Percentiles rank a stretch among this genome's conserved stretches.
phyloP scores from a whole-genome alignment of 352 stramenopile species.

The Lagenidium sp. region DNA sequence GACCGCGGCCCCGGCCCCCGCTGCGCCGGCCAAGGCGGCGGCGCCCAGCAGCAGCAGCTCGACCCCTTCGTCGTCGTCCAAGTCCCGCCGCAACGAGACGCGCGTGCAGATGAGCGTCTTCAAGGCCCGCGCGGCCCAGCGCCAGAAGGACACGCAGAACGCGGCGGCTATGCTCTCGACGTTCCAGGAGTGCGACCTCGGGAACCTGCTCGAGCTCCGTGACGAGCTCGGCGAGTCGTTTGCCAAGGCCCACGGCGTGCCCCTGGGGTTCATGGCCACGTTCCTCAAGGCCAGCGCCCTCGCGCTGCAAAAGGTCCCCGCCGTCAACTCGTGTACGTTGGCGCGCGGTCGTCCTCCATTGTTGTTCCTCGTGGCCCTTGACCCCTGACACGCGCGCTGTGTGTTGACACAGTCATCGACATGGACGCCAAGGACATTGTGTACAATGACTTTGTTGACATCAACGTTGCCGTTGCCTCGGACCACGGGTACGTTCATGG shows the following conservation, averaged over 20 bases:
- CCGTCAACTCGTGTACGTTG: slow-evolving; percentile 93
- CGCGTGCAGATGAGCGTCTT: slow-evolving; percentile 95
- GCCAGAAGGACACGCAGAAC: slow-evolving; percentile 98
- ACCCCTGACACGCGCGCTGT: no score
- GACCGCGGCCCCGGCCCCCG: slow-evolving; percentile 18
- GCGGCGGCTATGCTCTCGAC: slow-evolving; percentile 97
- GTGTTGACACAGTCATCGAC: slow-evolving; percentile 94
- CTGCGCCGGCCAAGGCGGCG: slow-evolving; percentile 14
- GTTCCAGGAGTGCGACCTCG: slow-evolving; percentile 98
- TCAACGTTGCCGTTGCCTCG: slow-evolving; percentile 96
- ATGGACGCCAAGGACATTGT: slow-evolving; percentile 98
- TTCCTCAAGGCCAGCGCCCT: slow-evolving; percentile 96
- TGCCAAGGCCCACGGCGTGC: slow-evolving; percentile 95
- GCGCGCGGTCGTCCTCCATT: no score
- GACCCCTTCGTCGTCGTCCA: slow-evolving; percentile 4
- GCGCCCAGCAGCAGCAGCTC: slow-evolving; percentile 3
- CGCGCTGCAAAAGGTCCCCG: slow-evolving; percentile 90
- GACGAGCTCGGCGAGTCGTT: slow-evolving; percentile 91
- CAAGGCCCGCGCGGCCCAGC: slow-evolving; percentile 91
- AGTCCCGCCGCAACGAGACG: slow-evolving; percentile 62
- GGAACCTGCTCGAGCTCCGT: slow-evolving; percentile 91
- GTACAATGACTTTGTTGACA: slow-evolving; percentile 98
- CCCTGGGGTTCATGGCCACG: slow-evolving; percentile 98
- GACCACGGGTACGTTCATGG: slow-evolving; percentile 79
- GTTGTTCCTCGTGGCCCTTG: no score